A percentile compares a stretch with the other conserved stretches of the same genome.
Conservation (phyloP, 768 basidiomycete species). For the Lentinus tigrinus region DNA sequence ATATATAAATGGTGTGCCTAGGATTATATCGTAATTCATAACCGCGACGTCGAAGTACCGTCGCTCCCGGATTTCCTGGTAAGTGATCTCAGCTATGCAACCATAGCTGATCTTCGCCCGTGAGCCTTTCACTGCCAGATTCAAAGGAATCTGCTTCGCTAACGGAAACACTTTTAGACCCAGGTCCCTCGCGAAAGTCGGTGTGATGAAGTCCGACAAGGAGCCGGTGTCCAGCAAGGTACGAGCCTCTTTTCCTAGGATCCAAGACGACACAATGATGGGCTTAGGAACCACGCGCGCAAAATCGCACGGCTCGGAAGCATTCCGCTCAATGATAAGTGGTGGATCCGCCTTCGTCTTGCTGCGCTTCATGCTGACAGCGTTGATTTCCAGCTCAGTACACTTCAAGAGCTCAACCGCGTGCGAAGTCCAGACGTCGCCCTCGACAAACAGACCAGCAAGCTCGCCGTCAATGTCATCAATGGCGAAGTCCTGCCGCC, state of each 20-base stretch:
- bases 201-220: slow-evolving; percentile 43
- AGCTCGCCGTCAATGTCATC: not conserved
- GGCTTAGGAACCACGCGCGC: too few relatives aligned
- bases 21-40: slow-evolving; percentile 28
- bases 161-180: slow-evolving; percentile 26
- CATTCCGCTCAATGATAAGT: too few relatives aligned
- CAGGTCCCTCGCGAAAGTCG: slow-evolving; percentile 37
- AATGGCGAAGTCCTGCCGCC: not conserved
- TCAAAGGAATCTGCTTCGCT: slow-evolving; percentile 32
- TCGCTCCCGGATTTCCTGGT: slow-evolving; percentile 33
- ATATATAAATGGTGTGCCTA: slow-evolving; percentile 33
- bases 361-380: too few relatives aligned
- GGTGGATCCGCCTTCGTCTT: too few relatives aligned
- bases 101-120: slow-evolving; percentile 34
- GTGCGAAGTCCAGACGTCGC: too few relatives aligned
- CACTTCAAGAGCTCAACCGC: too few relatives aligned
- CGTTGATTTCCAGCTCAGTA: too few relatives aligned
- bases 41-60: slow-evolving; percentile 29
- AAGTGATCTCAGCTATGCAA: slow-evolving; percentile 27
- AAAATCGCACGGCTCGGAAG: too few relatives aligned
- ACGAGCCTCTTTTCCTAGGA: too few relatives aligned
- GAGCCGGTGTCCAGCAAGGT: too few relatives aligned
- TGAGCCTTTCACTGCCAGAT: slow-evolving; percentile 45
- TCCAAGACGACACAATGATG: too few relatives aligned
- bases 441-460: not conserved